These are phyloP conservation scores for Salix dunnii DNA, from an alignment of 345 rosid genomes.

Conservation along the genomic window DNA sequence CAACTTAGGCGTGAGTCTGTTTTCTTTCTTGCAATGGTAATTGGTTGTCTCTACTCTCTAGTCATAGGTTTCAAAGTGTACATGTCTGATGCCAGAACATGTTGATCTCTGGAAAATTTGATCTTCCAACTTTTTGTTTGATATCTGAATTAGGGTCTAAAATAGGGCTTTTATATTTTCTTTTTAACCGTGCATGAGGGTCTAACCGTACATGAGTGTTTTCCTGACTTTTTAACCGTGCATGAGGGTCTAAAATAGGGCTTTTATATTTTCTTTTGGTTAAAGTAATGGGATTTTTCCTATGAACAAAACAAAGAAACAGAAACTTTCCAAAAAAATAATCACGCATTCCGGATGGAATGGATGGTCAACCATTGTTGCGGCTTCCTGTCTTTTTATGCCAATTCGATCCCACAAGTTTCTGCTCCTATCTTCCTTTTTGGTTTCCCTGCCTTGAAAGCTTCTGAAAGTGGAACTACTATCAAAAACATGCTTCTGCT, in stretches of 20 bases:
- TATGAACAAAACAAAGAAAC: background rate
- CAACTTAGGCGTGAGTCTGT: constrained; percentile 45
- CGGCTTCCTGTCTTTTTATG: background rate
- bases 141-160: background rate
- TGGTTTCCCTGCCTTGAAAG: constrained; percentile 10
- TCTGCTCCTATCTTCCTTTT: background rate
- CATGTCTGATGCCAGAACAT: constrained; percentile 8
- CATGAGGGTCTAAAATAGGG: background rate
- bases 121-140: constrained; percentile 11
- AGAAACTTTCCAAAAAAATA: background rate
- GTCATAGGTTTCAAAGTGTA: constrained; percentile 21
- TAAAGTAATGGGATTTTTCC: background rate
- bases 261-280: background rate
- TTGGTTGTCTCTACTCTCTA: background rate
- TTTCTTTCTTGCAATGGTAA: constrained; percentile 5
- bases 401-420: constrained; percentile 8
- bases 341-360: background rate
- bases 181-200: background rate
- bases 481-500: background rate
- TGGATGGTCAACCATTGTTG: constrained; percentile 12
- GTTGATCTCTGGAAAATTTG: constrained; percentile 1
- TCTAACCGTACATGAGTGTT: no score
- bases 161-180: no score
- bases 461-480: constrained; percentile 11
- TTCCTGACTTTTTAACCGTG: background rate